Conservation (phyloP, 164 flowering plant species). For the Houttuynia cordata region DNA sequence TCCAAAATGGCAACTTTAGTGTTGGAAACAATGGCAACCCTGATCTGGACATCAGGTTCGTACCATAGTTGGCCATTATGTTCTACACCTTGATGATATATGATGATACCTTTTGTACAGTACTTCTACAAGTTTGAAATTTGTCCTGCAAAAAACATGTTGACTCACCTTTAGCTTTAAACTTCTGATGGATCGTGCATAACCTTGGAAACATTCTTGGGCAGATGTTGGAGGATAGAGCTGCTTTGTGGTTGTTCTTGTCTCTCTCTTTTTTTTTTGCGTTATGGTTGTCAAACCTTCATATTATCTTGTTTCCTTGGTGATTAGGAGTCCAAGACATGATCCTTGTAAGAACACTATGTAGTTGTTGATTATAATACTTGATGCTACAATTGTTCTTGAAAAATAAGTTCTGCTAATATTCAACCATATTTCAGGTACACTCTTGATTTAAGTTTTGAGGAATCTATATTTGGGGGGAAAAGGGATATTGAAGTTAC, state of each 20-base stretch:
- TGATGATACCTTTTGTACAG: not conserved
- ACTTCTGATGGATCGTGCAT: too few species aligned
- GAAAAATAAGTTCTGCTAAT: not conserved
- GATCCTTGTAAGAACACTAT: too few species aligned
- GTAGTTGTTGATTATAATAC: too few species aligned
- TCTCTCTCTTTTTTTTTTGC: too few species aligned
- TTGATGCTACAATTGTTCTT: too few species aligned
- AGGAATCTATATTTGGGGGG: conserved; percentile 87
- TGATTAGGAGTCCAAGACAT: too few species aligned
- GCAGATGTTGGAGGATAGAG: too few species aligned
- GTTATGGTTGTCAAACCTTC: too few species aligned
- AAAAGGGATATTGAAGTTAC: conserved; percentile 47
- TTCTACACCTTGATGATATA: not conserved
- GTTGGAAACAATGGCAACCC: conserved; percentile 27
- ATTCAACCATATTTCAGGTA: conserved; percentile 25
- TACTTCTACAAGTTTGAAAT: too few species aligned
- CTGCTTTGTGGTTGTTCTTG: too few species aligned
- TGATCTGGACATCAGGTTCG: conserved; percentile 66
- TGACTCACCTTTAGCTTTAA: not conserved
- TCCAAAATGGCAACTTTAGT: conserved; percentile 30
- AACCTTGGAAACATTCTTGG: too few species aligned
- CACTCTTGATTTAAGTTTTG: conserved; percentile 63
- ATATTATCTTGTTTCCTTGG: too few species aligned
- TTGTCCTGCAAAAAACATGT: not conserved
- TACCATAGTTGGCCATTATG: not conserved